Evolutionary conservation across 2,329 filamentous ascomycete genomes (phyloP).

Genomic region (Samsoniella hepiali): DNA sequence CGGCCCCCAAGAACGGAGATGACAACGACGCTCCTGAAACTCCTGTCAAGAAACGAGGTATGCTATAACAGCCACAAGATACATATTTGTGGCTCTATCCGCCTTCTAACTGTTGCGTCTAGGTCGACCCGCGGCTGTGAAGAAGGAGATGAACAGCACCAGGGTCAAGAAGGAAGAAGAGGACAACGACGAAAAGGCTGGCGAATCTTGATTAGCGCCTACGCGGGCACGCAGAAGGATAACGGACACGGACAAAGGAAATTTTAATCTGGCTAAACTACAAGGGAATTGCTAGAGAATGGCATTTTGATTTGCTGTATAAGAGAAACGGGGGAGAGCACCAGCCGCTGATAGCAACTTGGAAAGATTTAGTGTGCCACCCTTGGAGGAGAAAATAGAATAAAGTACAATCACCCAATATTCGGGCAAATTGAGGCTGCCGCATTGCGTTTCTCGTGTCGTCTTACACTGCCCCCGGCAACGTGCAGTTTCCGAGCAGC

Average conservation of each 20-base stretch:
- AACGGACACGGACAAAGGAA: neutral
- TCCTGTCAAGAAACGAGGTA: slow-evolving; percentile 17
- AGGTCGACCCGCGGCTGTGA: neutral
- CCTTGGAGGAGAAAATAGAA: neutral
- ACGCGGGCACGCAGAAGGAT: neutral
- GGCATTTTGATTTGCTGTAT: neutral
- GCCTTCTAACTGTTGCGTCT: neutral
- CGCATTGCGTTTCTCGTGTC: neutral
- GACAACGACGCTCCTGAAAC: slow-evolving; percentile 9
- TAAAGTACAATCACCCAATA: neutral
- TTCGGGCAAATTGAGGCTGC: neutral
- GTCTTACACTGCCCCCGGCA: neutral
- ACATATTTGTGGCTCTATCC: accelerated
- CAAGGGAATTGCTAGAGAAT: neutral
- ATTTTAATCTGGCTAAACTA: neutral
- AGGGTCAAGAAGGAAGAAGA: neutral
- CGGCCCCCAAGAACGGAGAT: slow-evolving; percentile 16
- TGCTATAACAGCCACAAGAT: neutral
- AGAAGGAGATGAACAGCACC: neutral
- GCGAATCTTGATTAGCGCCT: neutral
- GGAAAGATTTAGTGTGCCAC: neutral
- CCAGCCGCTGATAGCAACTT: neutral
- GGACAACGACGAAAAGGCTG: neutral
- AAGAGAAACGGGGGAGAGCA: neutral
- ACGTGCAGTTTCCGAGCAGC: neutral